These are phyloP conservation scores for Dovyalis caffra DNA, from an alignment of 345 rosid species.

Conservation along the genomic window DNA sequence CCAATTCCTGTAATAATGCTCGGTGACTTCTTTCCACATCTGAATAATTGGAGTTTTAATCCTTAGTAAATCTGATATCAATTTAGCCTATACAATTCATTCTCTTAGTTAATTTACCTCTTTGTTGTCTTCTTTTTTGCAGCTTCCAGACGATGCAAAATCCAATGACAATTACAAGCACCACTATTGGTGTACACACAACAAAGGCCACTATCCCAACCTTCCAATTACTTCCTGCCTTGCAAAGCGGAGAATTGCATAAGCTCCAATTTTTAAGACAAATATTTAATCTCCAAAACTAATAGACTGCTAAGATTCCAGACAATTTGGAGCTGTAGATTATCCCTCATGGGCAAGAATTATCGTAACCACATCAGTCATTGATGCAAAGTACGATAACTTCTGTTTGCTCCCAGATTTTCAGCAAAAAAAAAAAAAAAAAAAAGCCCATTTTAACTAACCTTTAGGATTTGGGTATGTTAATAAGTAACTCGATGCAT, in stretches of 20 bases:
- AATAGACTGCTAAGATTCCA: no score
- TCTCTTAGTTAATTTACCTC: constrained; percentile 16
- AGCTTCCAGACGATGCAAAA: constrained; percentile 1
- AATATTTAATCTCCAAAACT: neutral
- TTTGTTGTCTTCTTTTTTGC: constrained; percentile 14
- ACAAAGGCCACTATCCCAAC: constrained; percentile 14
- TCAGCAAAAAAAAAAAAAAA: neutral
- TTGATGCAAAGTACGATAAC: no score
- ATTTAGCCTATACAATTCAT: neutral
- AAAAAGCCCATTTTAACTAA: neutral
- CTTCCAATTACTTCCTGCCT: constrained; percentile 33
- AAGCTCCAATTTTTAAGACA: neutral
- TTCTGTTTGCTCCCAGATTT: neutral
- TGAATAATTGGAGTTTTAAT: neutral
- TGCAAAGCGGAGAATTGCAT: neutral
- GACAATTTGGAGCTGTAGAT: no score
- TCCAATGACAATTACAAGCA: constrained; percentile 20
- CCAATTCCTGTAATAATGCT: constrained; percentile 23
- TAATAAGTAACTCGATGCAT: constrained; percentile 20
- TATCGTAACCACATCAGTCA: no score
- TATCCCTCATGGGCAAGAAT: no score
- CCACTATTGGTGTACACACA: neutral
- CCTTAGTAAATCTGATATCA: neutral
- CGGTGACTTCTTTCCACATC: constrained; percentile 25
- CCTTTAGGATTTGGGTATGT: constrained; percentile 20